These are phyloP conservation scores for Calamus simplicifolius DNA, from an alignment of 176 grass and related monocot genomes.

Conservation along the genomic window DNA sequence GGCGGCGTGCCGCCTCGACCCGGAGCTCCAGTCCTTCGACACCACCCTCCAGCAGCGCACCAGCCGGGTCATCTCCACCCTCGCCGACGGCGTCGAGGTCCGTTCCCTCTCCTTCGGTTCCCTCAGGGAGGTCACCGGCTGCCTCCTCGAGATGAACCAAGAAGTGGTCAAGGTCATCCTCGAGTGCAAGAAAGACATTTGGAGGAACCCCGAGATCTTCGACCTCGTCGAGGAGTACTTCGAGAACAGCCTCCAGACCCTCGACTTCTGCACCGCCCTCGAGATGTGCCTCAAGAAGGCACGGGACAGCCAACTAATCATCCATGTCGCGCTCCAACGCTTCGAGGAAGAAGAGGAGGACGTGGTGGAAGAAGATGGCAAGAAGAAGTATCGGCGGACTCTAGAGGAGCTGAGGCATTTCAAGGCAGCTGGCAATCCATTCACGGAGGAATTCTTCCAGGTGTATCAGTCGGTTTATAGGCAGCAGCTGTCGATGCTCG, in stretches of 20 bases:
- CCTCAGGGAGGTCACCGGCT: conserved; percentile 10
- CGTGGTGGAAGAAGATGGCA: neutral
- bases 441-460: conserved; percentile 7
- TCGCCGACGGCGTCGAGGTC: conserved; percentile 1
- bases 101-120: conserved; percentile 8
- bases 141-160: conserved; percentile 15
- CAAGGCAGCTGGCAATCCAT: conserved; percentile 11
- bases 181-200: conserved; percentile 6
- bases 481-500: conserved; percentile 3
- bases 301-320: conserved; percentile 2
- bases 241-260: conserved; percentile 9
- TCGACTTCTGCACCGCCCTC: conserved; percentile 8
- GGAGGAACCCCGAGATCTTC: conserved; percentile 10
- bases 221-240: conserved; percentile 14
- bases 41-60: conserved; percentile 8
- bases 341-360: conserved; percentile 7
- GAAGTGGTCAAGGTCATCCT: conserved; percentile 16
- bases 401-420: conserved; percentile 9
- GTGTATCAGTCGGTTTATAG: neutral
- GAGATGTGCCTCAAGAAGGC: conserved; percentile 11
- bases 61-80: conserved; percentile 11
- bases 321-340: conserved; percentile 9
- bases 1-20: conserved; percentile 10
- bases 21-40: conserved; percentile 9
- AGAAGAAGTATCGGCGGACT: neutral